A percentile compares a stretch with the other conserved stretches of the same genome.
Evolutionary conservation across 2,329 filamentous ascomycete species (phyloP).

Genomic region (Erysiphe pulchra): DNA sequence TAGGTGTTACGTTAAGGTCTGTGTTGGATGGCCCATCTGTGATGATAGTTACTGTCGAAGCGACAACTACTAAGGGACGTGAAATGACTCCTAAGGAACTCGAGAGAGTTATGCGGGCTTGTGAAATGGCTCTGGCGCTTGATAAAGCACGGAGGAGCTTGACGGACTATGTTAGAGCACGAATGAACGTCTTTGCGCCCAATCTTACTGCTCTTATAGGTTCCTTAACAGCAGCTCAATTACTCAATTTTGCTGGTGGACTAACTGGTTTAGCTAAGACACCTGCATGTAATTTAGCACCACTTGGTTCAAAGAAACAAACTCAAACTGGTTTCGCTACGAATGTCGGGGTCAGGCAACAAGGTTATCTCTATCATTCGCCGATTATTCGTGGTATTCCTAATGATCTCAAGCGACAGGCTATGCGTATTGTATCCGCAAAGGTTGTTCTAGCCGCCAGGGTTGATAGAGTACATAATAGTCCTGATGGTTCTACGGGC

Average conservation of each 20-base stretch:
- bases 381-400: slow-evolving; percentile 70
- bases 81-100: slow-evolving; percentile 55
- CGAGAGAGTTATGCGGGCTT: slow-evolving; percentile 46
- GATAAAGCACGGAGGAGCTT: slow-evolving; percentile 69
- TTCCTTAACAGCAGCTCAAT: slow-evolving; percentile 75
- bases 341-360: slow-evolving; percentile 71
- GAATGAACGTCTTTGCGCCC: slow-evolving; percentile 88
- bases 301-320: slow-evolving; percentile 73
- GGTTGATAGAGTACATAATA: slow-evolving; percentile 64
- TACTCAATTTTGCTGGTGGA: slow-evolving; percentile 86
- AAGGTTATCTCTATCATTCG: slow-evolving; percentile 83
- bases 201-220: slow-evolving; percentile 81
- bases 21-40: slow-evolving; percentile 72
- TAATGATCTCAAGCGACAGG: slow-evolving; percentile 70
- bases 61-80: slow-evolving; percentile 64
- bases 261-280: slow-evolving; percentile 74
- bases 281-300: slow-evolving; percentile 75
- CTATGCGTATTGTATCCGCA: slow-evolving; percentile 78
- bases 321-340: slow-evolving; percentile 62
- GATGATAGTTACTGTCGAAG: slow-evolving; percentile 91
- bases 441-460: slow-evolving; percentile 87
- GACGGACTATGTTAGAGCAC: slow-evolving; percentile 84
- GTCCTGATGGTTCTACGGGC: slow-evolving; percentile 58
- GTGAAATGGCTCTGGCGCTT: slow-evolving; percentile 67
- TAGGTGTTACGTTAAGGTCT: slow-evolving; percentile 48